Evolutionary conservation across 345 rosid species (phyloP).

Genomic region (Acer saccharum): DNA sequence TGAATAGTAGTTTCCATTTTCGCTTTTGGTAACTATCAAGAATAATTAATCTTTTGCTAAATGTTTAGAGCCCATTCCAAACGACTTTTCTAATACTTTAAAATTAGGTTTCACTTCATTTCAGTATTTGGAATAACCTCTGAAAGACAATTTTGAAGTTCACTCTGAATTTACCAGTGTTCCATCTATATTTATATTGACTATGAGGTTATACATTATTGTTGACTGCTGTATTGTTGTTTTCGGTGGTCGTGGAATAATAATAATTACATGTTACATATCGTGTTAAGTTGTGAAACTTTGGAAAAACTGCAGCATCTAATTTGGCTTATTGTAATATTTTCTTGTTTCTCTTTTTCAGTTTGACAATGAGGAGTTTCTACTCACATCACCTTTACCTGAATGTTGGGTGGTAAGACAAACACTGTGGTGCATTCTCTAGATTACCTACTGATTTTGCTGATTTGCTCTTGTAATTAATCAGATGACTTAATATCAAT

Average conservation of each 20-base stretch:
- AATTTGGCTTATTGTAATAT: not conserved
- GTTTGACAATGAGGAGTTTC: slow-evolving; percentile 69
- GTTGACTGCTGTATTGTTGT: not conserved
- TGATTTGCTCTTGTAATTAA: too few species aligned
- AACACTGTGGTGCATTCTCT: slow-evolving; percentile 5
- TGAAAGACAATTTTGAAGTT: not conserved
- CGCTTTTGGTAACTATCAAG: too few species aligned
- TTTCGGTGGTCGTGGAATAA: not conserved
- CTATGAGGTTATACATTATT: not conserved
- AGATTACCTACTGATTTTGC: not conserved
- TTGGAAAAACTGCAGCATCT: not conserved
- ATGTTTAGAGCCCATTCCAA: too few species aligned
- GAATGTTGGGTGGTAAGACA: slow-evolving; percentile 93
- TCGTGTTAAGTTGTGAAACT: not conserved
- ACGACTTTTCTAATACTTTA: not conserved
- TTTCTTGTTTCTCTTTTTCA: slow-evolving; percentile 34
- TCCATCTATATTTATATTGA: not conserved
- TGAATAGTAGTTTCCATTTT: too few species aligned
- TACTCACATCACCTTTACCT: slow-evolving; percentile 69
- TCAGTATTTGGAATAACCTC: not conserved
- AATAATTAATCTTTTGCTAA: too few species aligned
- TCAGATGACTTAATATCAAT: too few species aligned
- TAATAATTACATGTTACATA: not conserved
- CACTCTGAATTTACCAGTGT: not conserved
- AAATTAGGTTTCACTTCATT: not conserved